A percentile compares a stretch with the other conserved stretches of the same genome.
These are phyloP conservation scores for Aphanomyces invadans DNA, from an alignment of 352 stramenopile genomes.

Conservation along the genomic window DNA sequence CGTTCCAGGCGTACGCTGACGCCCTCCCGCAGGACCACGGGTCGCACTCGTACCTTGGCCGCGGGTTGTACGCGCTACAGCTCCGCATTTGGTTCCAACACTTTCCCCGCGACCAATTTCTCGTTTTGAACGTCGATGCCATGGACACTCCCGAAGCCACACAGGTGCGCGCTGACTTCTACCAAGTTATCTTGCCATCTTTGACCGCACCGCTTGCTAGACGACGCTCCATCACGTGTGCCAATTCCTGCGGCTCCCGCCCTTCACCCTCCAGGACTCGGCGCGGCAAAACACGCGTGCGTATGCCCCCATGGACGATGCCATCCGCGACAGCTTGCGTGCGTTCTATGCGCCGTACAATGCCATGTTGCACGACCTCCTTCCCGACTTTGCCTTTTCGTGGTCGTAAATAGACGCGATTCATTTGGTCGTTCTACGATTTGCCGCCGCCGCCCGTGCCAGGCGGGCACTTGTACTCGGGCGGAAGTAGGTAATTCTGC, in stretches of 20 bases:
- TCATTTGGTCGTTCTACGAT: constrained; percentile 25
- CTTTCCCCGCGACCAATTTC: constrained; percentile 75
- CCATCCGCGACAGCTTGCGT: constrained; percentile 31
- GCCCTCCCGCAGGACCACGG: constrained; percentile 42
- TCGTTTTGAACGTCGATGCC: constrained; percentile 84
- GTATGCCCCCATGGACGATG: constrained; percentile 40
- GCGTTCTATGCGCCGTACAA: constrained; percentile 70
- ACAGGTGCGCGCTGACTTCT: constrained; percentile 24
- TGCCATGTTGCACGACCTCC: constrained; percentile 46
- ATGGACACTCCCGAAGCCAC: constrained; percentile 46
- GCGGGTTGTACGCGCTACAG: constrained; percentile 90
- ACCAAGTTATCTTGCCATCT: no score
- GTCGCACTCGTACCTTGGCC: constrained; percentile 74
- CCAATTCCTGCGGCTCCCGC: constrained; percentile 37
- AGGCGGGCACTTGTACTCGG: constrained; percentile 54
- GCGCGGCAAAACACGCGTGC: constrained; percentile 56
- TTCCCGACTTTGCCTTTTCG: constrained; percentile 21
- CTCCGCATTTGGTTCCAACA: constrained; percentile 85
- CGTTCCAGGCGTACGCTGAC: constrained; percentile 42
- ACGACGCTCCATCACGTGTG: constrained; percentile 39
- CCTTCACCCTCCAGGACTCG: constrained; percentile 35
- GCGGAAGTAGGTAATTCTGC: constrained; percentile 76
- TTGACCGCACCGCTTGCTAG: no score
- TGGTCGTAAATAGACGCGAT: neutral
- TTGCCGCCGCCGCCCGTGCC: constrained; percentile 63